These are phyloP conservation scores for Ceratobasidium sp. DNA, from an alignment of 1,284 basidiomycete species.

Conservation along the genomic window DNA sequence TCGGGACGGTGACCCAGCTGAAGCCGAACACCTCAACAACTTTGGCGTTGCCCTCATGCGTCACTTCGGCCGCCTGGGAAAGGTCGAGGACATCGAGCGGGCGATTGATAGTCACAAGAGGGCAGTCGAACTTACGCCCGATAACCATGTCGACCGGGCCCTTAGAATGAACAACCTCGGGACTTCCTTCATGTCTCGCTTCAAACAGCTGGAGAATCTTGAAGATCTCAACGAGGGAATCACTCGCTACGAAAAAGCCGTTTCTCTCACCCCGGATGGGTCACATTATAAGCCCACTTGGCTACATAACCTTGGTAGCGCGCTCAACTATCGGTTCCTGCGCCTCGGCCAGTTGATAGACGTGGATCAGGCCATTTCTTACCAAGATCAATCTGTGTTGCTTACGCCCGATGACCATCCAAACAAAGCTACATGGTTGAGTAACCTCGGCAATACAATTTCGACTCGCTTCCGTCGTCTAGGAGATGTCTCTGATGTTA, in stretches of 20 bases:
- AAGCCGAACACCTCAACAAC: neutral
- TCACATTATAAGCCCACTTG: neutral
- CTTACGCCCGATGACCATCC: neutral
- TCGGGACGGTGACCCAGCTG: neutral
- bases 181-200: neutral
- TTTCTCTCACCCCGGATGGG: neutral
- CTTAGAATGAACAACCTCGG: neutral
- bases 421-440: neutral
- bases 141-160: neutral
- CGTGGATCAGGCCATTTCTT: neutral
- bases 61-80: neutral
- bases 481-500: no score
- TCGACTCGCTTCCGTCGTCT: no score
- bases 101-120: neutral
- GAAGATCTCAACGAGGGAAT: neutral
- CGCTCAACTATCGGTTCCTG: neutral
- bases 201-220: neutral
- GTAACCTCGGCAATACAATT: neutral
- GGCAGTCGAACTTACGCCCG: slow-evolving; percentile 8
- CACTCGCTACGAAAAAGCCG: neutral
- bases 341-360: neutral
- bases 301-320: neutral
- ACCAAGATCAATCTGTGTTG: neutral
- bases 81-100: neutral
- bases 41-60: neutral